These are phyloP conservation scores for Fusarium sp. DNA, from an alignment of 2,329 filamentous ascomycete species.

Conservation along the genomic window DNA sequence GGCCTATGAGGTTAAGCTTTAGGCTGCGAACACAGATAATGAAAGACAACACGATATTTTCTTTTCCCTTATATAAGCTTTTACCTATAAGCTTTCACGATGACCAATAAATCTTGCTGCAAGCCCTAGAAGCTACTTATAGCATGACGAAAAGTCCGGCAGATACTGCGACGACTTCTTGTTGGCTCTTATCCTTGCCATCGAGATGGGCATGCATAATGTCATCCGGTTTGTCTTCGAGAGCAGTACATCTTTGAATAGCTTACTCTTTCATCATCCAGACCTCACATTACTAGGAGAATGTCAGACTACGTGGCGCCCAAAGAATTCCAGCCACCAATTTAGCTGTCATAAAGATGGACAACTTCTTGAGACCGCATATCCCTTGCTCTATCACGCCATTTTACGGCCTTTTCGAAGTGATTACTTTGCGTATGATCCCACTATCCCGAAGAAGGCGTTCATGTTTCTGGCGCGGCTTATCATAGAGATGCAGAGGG, in stretches of 20 bases:
- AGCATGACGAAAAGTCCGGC: neutral
- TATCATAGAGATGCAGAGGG: too few relatives aligned
- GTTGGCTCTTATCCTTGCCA: neutral
- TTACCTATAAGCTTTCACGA: too few relatives aligned
- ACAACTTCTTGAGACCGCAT: neutral
- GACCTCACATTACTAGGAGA: neutral
- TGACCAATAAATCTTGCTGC: too few relatives aligned
- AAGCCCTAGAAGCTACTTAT: neutral
- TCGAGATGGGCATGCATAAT: neutral
- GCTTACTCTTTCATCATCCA: neutral
- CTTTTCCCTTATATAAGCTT: too few relatives aligned
- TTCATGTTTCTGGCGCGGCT: fast-evolving
- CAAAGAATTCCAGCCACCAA: neutral
- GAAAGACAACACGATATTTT: too few relatives aligned
- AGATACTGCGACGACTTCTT: neutral
- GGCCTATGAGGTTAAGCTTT: too few relatives aligned
- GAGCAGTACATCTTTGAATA: neutral
- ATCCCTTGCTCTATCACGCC: neutral
- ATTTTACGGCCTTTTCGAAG: neutral
- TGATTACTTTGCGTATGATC: neutral
- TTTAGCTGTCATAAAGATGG: too few relatives aligned
- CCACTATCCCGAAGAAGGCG: fast-evolving
- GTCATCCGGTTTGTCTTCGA: neutral
- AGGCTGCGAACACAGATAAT: too few relatives aligned
- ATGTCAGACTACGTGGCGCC: fast-evolving